Percentiles rank a stretch among this genome's conserved stretches.
Conservation (phyloP, 2,329 filamentous ascomycete genomes). For the Zymoseptoria pseudotritici region DNA sequence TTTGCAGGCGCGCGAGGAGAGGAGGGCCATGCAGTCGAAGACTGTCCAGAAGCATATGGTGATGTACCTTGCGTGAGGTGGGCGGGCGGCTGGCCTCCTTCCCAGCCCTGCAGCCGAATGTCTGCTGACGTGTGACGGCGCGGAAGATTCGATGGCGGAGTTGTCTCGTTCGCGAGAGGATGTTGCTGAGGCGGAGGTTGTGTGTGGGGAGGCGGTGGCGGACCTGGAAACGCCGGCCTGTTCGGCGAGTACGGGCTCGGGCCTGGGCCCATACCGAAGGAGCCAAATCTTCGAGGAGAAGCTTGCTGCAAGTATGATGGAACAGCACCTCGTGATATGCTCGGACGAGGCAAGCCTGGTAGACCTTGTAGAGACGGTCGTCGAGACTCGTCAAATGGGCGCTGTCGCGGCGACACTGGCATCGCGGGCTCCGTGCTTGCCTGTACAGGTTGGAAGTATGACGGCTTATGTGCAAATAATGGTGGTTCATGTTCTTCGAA, state of each 20-base stretch:
- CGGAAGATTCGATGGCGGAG: constrained; percentile 59
- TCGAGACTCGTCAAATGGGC: constrained; percentile 76
- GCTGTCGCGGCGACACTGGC: constrained; percentile 79
- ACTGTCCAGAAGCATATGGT: constrained; percentile 59
- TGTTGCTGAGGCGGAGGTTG: constrained; percentile 50
- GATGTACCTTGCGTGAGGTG: constrained; percentile 44
- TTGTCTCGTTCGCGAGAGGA: constrained; percentile 49
- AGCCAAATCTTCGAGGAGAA: constrained; percentile 76
- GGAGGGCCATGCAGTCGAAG: constrained; percentile 58
- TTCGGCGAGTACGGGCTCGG: constrained; percentile 60
- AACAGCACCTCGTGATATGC: constrained; percentile 68
- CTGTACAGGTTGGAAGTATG: constrained; percentile 33
- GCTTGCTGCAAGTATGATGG: constrained; percentile 69
- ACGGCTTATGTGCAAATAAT: constrained; percentile 28
- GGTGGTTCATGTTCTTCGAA: constrained; percentile 59
- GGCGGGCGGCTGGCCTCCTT: constrained; percentile 61
- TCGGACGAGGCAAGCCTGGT: constrained; percentile 42
- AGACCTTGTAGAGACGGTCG: constrained; percentile 60
- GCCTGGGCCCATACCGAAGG: constrained; percentile 57
- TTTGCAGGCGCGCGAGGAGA: constrained; percentile 47
- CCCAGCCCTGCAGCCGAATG: constrained; percentile 64
- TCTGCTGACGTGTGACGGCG: constrained; percentile 92
- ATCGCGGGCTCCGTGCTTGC: constrained; percentile 19
- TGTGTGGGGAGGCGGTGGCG: constrained; percentile 56
- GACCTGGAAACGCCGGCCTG: constrained; percentile 51